These are phyloP conservation scores for Arachnopeziza araneosa DNA, from an alignment of 2,329 filamentous ascomycete species.

Conservation along the genomic window DNA sequence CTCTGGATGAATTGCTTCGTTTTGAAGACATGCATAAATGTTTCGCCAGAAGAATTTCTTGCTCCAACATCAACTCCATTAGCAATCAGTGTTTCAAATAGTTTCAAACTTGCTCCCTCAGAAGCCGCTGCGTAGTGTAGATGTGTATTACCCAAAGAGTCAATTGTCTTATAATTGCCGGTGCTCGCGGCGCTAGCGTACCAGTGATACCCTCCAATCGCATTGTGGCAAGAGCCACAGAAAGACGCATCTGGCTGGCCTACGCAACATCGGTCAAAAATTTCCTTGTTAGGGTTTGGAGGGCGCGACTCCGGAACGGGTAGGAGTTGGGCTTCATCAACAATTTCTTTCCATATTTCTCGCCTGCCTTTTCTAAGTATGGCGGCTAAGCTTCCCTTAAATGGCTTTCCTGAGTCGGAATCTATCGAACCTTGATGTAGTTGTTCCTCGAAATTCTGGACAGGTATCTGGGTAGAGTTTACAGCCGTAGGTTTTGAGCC, in stretches of 20 bases:
- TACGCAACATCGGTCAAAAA: neutral
- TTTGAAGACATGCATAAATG: slow-evolving; percentile 6
- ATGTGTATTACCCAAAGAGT: slow-evolving; percentile 10
- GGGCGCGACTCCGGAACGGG: neutral
- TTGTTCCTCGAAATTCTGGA: neutral
- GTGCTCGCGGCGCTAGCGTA: neutral
- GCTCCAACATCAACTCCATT: slow-evolving; percentile 5
- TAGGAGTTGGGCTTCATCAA: slow-evolving; percentile 4
- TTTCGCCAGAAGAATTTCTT: slow-evolving; percentile 5
- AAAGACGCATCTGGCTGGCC: neutral
- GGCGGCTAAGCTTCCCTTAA: neutral
- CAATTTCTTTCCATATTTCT: slow-evolving; percentile 5
- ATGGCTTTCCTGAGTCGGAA: neutral
- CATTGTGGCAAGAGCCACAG: slow-evolving; percentile 1
- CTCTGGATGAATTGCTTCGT: neutral
- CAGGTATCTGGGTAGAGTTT: neutral
- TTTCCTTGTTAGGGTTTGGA: neutral
- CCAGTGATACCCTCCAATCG: neutral
- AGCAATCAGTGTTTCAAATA: slow-evolving; percentile 1
- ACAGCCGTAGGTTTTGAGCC: neutral
- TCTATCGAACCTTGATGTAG: neutral
- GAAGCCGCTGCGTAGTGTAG: slow-evolving; percentile 9
- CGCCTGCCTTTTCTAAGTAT: neutral
- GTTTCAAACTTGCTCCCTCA: neutral
- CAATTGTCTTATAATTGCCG: neutral